phyloP scores from a whole-genome alignment of 495 filamentous ascomycete species.

The Penicillium antarcticum region DNA sequence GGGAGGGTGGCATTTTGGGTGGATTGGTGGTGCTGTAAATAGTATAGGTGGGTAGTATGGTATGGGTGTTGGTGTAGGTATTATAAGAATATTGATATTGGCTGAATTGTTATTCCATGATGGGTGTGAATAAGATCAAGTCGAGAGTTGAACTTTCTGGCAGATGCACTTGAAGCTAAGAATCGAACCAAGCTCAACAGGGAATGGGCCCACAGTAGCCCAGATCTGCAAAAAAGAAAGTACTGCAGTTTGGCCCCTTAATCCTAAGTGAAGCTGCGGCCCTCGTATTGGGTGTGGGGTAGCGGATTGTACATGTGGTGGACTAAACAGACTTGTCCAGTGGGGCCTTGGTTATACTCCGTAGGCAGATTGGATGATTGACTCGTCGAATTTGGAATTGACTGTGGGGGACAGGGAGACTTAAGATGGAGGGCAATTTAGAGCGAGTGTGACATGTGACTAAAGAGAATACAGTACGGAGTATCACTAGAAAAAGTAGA shows the following conservation, averaged over 20 bases:
- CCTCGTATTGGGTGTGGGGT: conserved; percentile 15
- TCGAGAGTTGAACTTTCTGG: too few relatives aligned
- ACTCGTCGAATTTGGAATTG: too few relatives aligned
- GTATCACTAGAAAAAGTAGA: not conserved
- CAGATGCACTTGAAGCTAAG: not conserved
- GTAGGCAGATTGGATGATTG: too few relatives aligned
- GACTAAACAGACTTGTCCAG: too few relatives aligned
- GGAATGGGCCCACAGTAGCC: conserved; percentile 7
- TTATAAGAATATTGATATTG: not conserved
- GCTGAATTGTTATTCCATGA: not conserved
- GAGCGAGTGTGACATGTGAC: too few relatives aligned
- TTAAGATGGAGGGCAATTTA: too few relatives aligned
- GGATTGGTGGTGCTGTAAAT: not conserved
- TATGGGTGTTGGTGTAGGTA: not conserved
- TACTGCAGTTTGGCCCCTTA: not conserved
- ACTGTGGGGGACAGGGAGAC: too few relatives aligned
- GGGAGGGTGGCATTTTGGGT: conserved; percentile 31
- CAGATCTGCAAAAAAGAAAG: conserved; percentile 11
- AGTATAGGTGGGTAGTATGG: not conserved
- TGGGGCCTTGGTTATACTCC: too few relatives aligned
- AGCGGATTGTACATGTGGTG: too few relatives aligned
- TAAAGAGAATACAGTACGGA: too few relatives aligned
- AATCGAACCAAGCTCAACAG: conserved; percentile 1
- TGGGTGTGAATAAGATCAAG: too few relatives aligned
- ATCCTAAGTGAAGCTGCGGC: not conserved